These are phyloP conservation scores for Amauroascus verrucosus DNA, from an alignment of 2,329 filamentous ascomycete species.

Conservation along the genomic window DNA sequence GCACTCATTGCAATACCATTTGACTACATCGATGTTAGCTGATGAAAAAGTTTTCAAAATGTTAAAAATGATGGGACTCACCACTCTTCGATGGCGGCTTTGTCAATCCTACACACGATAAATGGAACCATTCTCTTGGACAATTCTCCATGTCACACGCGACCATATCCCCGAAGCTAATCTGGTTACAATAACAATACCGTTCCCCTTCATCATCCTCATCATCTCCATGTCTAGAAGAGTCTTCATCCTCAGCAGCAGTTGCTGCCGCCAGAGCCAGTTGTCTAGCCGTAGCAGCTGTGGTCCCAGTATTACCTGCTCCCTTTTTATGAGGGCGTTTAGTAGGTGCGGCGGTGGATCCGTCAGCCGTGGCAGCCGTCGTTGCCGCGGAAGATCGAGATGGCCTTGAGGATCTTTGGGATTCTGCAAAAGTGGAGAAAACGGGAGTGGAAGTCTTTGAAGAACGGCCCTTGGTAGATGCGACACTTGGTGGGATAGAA, in stretches of 20 bases:
- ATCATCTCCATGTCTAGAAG: constrained; percentile 32
- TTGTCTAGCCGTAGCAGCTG: constrained; percentile 14
- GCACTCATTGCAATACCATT: constrained; percentile 76
- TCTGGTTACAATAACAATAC: constrained; percentile 70
- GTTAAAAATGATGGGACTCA: constrained; percentile 38
- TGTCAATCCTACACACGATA: constrained; percentile 69
- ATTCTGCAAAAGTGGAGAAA: constrained; percentile 22
- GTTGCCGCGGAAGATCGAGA: constrained; percentile 12
- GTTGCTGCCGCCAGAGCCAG: constrained; percentile 17
- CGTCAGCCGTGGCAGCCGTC: constrained; percentile 3
- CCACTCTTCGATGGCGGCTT: constrained; percentile 67
- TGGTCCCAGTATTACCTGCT: constrained; percentile 13
- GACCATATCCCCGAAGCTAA: constrained; percentile 78
- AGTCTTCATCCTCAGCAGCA: constrained; percentile 32
- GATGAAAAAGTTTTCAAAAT: background rate
- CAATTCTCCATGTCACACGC: constrained; percentile 66
- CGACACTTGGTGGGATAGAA: constrained; percentile 3
- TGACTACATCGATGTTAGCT: constrained; percentile 42
- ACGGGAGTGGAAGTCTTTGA: constrained; percentile 26
- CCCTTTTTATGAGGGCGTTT: constrained; percentile 32
- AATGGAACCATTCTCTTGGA: constrained; percentile 70
- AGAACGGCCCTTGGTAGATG: constrained; percentile 18
- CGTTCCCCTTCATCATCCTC: constrained; percentile 60
- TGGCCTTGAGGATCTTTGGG: constrained; percentile 18
- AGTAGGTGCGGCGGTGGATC: constrained; percentile 3